phyloP scores from a whole-genome alignment of 139 green algal genomes.

The Pycnococcus provasolii region DNA sequence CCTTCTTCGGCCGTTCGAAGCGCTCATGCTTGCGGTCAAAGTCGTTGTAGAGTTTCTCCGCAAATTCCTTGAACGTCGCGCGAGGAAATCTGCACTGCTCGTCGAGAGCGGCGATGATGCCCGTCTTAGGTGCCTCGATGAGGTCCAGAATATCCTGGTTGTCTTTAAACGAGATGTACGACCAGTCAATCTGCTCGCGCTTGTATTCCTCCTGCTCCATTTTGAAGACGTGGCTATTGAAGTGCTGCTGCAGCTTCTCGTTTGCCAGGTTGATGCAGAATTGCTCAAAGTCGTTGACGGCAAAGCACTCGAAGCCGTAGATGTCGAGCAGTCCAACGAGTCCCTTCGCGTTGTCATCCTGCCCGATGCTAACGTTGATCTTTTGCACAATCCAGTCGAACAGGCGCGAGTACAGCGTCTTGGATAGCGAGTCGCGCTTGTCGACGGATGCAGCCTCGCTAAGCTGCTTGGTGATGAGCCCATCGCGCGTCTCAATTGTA shows the following conservation, averaged over 20 bases:
- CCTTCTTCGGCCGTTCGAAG: slow-evolving; percentile 80
- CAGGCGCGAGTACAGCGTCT: slow-evolving; percentile 85
- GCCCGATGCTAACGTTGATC: slow-evolving; percentile 48
- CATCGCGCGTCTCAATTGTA: slow-evolving; percentile 76
- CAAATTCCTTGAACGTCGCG: slow-evolving; percentile 66
- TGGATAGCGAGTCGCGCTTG: slow-evolving; percentile 85
- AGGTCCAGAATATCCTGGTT: slow-evolving; percentile 96
- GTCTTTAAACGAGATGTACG: slow-evolving; percentile 97
- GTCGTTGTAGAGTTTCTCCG: slow-evolving; percentile 70
- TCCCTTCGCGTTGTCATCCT: slow-evolving; percentile 44
- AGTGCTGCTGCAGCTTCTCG: slow-evolving; percentile 99
- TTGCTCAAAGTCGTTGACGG: slow-evolving; percentile 81
- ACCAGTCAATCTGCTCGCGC: slow-evolving; percentile 93
- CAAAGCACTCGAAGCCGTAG: slow-evolving; percentile 92
- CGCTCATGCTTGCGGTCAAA: slow-evolving; percentile 33
- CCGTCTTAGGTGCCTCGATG: slow-evolving; percentile 52
- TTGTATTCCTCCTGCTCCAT: slow-evolving; percentile 98
- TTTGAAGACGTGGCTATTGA: slow-evolving; percentile 73
- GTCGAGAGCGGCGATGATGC: slow-evolving; percentile 91
- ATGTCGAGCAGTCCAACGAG: slow-evolving; percentile 68
- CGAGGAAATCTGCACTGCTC: slow-evolving; percentile 64
- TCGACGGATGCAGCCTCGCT: slow-evolving; percentile 62
- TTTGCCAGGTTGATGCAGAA: slow-evolving; percentile 99
- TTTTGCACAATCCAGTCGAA: slow-evolving; percentile 92
- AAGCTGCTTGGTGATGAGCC: slow-evolving; percentile 74